Base-by-base conservation (phyloP, 495 filamentous ascomycete species). In the Thermochaetoides thermophila region DNA sequence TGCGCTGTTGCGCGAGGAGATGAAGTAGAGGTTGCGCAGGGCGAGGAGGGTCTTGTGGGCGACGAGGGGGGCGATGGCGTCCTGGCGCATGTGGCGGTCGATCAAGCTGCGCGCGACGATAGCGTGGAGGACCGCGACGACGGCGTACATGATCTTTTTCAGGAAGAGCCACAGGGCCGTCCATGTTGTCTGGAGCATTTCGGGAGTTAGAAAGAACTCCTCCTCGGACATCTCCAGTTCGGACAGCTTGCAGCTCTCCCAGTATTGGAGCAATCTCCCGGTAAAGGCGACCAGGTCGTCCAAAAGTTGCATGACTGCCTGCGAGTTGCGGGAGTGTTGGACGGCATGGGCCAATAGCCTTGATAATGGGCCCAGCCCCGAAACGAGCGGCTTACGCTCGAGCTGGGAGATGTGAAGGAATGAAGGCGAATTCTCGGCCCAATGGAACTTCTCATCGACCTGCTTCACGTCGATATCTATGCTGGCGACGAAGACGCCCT, bases 1-100 rank as follows among this genome's bases (percentile, higher is more conserved):
- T 17, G 74, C 68, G 8, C 82, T 81, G 14, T 81, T 63, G 13
- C 82, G 74, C 11, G 79, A 80, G 1, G 85, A 82, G 35, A 96
- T 72, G 46, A 96, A 97, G 48, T 84, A 84, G 14, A 95, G 56
- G 45, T 84, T 80, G 26, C 83, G 74, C 22, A 97, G 75, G 11
- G 71, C 74, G 30, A 80, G 72, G 17, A 97, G 73, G 5, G 78
- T 63, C 57, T 86, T 81, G 21, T 74, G 68, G 23, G 81, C 83
- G 17, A 92, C 58, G 15, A 67, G 62, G 1, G 85, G 81, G 0
- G 79, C 82, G 30, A 69, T 66, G 41, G 27, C 30, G 38, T 57
- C 52, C 27, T 56, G 56, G 22, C 55, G 50, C 24, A 75, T 52
- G 31, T 37, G 40, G 8, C 49, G 49, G 31, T 70, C 59, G 31